Percentiles rank a stretch among this genome's conserved stretches.
These are phyloP conservation scores for Populus euphratica DNA, from an alignment of 345 rosid species.

Conservation along the genomic window DNA sequence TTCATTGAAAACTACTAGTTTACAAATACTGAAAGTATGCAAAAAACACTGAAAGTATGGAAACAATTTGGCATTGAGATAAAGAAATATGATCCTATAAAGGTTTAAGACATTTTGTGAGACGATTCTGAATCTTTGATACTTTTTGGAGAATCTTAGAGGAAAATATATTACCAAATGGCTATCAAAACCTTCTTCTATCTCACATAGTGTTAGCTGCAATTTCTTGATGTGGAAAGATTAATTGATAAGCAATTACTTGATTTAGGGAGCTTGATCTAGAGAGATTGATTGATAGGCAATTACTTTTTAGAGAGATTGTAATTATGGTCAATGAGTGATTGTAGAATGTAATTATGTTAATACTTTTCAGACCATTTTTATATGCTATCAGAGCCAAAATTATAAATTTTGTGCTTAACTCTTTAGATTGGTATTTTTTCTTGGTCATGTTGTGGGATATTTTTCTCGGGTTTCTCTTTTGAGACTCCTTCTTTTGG, in stretches of 20 bases:
- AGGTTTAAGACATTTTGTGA: background rate
- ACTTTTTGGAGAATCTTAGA: background rate
- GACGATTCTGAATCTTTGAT: background rate
- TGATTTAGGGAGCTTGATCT: background rate
- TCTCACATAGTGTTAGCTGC: background rate
- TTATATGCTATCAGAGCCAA: background rate
- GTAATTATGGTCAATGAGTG: background rate
- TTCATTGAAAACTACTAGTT: background rate
- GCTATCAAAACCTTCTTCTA: background rate
- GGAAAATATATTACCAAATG: background rate
- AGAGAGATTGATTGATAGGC: background rate
- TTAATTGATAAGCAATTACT: background rate
- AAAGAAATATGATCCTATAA: background rate
- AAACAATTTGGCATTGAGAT: conserved; percentile 8
- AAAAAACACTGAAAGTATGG: no score
- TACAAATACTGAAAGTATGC: background rate
- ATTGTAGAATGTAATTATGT: background rate
- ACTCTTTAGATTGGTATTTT: background rate
- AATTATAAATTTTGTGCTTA: background rate
- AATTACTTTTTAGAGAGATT: background rate
- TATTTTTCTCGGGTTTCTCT: background rate
- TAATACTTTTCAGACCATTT: background rate
- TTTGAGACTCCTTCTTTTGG: background rate
- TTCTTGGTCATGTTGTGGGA: background rate
- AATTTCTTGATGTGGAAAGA: background rate